Evolutionary conservation across 73 alveolate species (phyloP), one percentile per base, ranked within the genome.

Genomic region (Symbiodinium pilosum): DNA sequence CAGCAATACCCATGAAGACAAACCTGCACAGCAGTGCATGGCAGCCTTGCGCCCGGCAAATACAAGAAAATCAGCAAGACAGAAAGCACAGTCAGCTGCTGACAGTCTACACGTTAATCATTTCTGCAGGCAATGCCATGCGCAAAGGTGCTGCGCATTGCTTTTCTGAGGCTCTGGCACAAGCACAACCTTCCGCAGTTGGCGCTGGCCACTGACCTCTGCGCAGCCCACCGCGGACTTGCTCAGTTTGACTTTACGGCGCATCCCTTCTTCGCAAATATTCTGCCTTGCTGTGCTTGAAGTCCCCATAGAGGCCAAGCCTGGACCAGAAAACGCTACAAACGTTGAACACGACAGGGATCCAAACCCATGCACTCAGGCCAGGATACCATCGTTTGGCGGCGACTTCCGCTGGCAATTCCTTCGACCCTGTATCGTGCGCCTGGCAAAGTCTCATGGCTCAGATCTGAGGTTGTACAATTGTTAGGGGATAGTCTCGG

Each of bases 1-100:
- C 42, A 0, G 95, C 95, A 52, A 88, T 32, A 36, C 95, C 95
- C 28, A 88, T 52, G 36, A 88, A 41, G 51, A 54, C 71, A 69
- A 56, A 64, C 95, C 95, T 88, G 71, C 26, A 47, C 24, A 28
- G 9, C 59, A 47, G 59, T 6, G 59, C 59, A 47, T 47, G 59
- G 59, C 14, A 28, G 30, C 87, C 11, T 77, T 38, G 52, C 26
- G 36, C 39, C 14, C 26, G 7, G n/a, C 44, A 4, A 30, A 1
- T 12, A 47, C 43, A 32, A 6, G 30, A 20, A 28, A 87, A 81
- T 32, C 56, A 20, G 64, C 51, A 69, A 69, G 36, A 32, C 28
- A 73, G 36, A 56, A 34, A 47, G 93, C 39, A 43, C 42, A 20
- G n/a, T n/a, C n/a, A n/a, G n/a, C n/a, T n/a, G n/a, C n/a, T n/a